These are phyloP conservation scores for Beta corolliflora DNA, from an alignment of 179 eudicot species.

Conservation along the genomic window DNA sequence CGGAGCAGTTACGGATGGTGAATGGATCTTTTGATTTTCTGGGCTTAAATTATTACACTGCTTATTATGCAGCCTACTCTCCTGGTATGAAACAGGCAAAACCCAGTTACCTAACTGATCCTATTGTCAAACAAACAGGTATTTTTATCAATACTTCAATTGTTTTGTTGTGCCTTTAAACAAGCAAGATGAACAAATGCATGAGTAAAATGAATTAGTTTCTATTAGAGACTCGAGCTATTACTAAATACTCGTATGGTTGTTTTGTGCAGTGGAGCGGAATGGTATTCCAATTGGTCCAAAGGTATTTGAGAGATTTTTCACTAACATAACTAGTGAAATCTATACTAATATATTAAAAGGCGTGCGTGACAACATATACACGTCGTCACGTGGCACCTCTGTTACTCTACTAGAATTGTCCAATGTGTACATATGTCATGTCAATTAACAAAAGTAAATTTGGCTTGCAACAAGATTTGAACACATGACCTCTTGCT, in stretches of 20 bases:
- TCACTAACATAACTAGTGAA: background rate
- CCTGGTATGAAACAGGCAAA: constrained; percentile 26
- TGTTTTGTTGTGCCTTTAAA: background rate
- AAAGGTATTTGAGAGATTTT: constrained; percentile 20
- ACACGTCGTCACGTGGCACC: too few species aligned
- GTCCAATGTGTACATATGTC: too few species aligned
- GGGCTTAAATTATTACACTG: constrained; percentile 61
- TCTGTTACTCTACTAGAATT: too few species aligned
- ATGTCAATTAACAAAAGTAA: too few species aligned
- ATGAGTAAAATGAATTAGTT: background rate
- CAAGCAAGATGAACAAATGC: background rate
- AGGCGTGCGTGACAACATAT: too few species aligned
- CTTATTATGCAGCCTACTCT: constrained; percentile 40
- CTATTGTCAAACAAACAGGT: constrained; percentile 36
- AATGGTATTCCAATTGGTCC: constrained; percentile 49
- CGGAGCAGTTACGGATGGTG: constrained; percentile 36
- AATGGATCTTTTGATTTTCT: constrained; percentile 60
- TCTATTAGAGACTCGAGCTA: background rate
- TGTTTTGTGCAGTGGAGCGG: constrained; percentile 28
- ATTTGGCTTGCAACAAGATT: too few species aligned
- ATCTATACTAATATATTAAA: background rate
- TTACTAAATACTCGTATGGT: background rate
- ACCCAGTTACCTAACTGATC: constrained; percentile 39
- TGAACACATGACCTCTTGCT: too few species aligned
- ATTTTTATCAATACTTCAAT: too few species aligned